A percentile compares a stretch with the other conserved stretches of the same genome.
Evolutionary conservation across 2,329 filamentous ascomycete species (phyloP).

Genomic region (Sclerotiophoma versabilis): DNA sequence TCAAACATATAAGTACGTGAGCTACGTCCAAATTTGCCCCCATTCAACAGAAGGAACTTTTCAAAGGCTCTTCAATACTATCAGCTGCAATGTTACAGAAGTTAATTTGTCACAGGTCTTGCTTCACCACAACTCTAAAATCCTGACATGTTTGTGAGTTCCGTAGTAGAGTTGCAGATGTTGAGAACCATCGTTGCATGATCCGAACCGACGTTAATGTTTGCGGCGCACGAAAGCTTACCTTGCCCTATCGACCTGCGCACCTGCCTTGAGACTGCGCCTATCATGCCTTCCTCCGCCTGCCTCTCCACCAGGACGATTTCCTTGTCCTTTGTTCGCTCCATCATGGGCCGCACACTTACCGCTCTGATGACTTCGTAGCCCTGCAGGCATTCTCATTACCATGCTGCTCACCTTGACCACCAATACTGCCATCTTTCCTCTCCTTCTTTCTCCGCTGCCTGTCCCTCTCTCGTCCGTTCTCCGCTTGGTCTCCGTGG

Average conservation of each 20-base stretch:
- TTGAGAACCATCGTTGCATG: no score
- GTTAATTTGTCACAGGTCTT: no score
- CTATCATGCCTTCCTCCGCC: background rate
- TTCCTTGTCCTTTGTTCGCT: background rate
- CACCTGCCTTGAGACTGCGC: background rate
- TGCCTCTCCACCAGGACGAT: background rate
- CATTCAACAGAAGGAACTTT: no score
- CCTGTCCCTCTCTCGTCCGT: background rate
- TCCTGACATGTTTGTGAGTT: no score
- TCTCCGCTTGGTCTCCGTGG: background rate
- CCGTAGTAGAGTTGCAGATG: no score
- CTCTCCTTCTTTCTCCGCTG: background rate
- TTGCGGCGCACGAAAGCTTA: background rate
- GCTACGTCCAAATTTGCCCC: no score
- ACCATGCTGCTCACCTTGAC: background rate
- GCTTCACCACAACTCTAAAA: no score
- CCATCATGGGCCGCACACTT: no score
- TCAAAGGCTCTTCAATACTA: no score
- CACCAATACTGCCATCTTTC: background rate
- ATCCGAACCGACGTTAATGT: no score
- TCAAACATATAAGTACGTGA: no score
- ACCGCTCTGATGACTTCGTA: background rate
- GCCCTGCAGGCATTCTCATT: background rate
- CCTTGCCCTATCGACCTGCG: background rate
- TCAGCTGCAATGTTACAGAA: no score